Evolutionary conservation across 2,329 filamentous ascomycete species (phyloP).

Genomic region (Ophiosphaerella herpotricha): DNA sequence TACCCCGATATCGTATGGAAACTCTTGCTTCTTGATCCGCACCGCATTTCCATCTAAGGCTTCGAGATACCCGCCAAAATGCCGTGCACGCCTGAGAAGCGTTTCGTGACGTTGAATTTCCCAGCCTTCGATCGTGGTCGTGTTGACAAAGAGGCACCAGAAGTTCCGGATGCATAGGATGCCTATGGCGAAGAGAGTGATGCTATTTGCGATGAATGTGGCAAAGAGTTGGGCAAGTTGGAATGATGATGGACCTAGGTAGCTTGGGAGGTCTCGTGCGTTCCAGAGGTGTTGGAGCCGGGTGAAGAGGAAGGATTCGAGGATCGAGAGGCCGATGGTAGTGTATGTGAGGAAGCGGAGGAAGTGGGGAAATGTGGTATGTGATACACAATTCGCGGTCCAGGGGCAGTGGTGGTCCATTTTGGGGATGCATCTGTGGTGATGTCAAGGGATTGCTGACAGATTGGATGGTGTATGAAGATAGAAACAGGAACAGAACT

Average conservation of each 20-base stretch:
- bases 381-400: conserved; percentile 81
- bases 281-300: conserved; percentile 67
- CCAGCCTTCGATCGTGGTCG: conserved; percentile 82
- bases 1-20: conserved; percentile 80
- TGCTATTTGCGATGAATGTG: conserved; percentile 61
- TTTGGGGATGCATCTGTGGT: conserved; percentile 68
- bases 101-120: conserved; percentile 58
- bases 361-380: conserved; percentile 82
- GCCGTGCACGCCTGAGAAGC: conserved; percentile 50
- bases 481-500: too few relatives aligned
- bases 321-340: conserved; percentile 64
- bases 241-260: conserved; percentile 69
- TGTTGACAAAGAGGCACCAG: conserved; percentile 68
- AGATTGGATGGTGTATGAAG: too few relatives aligned
- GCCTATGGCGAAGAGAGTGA: conserved; percentile 65
- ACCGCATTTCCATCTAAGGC: conserved; percentile 61
- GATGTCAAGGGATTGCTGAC: background rate
- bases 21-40: conserved; percentile 69
- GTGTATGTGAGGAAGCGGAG: conserved; percentile 75
- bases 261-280: conserved; percentile 67
- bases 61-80: conserved; percentile 61
- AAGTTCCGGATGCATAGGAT: conserved; percentile 66
- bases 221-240: conserved; percentile 67
- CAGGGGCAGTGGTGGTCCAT: conserved; percentile 91
- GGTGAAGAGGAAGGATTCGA: conserved; percentile 64